Evolutionary conservation across 1,139 yeast species (phyloP).

Genomic region (Spathaspora sp.): DNA sequence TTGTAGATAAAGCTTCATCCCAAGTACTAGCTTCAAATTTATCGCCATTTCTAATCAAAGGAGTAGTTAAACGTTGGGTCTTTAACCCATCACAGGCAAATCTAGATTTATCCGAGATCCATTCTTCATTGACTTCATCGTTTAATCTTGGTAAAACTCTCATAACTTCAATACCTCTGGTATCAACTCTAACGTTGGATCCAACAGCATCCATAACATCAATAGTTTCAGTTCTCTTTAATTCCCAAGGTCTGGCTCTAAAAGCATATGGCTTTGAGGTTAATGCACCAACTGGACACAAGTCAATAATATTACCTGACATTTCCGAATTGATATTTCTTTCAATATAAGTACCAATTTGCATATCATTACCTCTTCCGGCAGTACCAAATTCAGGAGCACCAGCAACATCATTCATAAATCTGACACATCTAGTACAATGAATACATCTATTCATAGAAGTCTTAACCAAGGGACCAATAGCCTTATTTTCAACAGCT

Average conservation of each 20-base stretch:
- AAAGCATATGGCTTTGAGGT: conserved; percentile 89
- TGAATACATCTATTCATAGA: conserved; percentile 93
- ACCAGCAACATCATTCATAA: conserved; percentile 89
- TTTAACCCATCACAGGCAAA: conserved; percentile 85
- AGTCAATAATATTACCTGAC: conserved; percentile 84
- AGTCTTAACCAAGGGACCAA: conserved; percentile 88
- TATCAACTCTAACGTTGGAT: conserved; percentile 79
- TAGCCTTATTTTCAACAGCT: conserved; percentile 87
- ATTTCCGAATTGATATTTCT: conserved; percentile 82
- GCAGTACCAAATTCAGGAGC: conserved; percentile 89
- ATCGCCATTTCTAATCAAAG: conserved; percentile 72
- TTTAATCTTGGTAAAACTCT: conserved; percentile 84
- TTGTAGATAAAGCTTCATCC: conserved; percentile 80
- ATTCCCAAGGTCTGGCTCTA: conserved; percentile 93
- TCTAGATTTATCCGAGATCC: conserved; percentile 88
- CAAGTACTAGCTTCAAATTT: conserved; percentile 76
- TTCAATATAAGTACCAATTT: conserved; percentile 87
- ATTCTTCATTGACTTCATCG: conserved; percentile 87
- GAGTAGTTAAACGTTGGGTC: conserved; percentile 83
- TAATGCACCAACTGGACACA: conserved; percentile 92
- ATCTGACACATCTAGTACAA: conserved; percentile 90
- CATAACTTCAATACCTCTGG: conserved; percentile 87
- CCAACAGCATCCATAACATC: conserved; percentile 88
- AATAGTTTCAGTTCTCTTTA: conserved; percentile 84
- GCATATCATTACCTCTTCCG: conserved; percentile 91